Conservation (phyloP, 2,329 filamentous ascomycete species). For the Fusarium tricinctum region DNA sequence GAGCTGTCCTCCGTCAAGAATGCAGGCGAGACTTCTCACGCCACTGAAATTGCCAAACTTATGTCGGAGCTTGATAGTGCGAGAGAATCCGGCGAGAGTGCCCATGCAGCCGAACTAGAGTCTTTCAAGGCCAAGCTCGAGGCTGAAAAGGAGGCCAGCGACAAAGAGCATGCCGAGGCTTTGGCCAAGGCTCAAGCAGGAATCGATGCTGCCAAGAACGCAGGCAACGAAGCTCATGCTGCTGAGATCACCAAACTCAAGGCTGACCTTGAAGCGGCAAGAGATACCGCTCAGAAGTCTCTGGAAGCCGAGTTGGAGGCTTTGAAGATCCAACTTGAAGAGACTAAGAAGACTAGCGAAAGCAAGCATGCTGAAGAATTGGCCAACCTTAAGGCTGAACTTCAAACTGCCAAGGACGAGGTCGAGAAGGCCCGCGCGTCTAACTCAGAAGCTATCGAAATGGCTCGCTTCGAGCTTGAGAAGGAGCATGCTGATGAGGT, state of each 20-base stretch:
- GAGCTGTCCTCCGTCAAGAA: conserved; percentile 53
- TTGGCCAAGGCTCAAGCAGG: conserved; percentile 53
- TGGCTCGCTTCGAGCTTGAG: conserved; percentile 61
- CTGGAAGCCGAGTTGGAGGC: conserved; percentile 57
- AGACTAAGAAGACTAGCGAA: conserved; percentile 59
- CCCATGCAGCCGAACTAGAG: conserved; percentile 53
- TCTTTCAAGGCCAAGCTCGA: conserved; percentile 60
- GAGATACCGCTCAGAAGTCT: conserved; percentile 51
- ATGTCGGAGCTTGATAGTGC: conserved; percentile 51
- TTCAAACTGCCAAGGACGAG: conserved; percentile 53
- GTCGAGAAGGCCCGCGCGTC: conserved; percentile 61
- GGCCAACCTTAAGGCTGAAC: conserved; percentile 51
- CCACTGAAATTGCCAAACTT: conserved; percentile 48
- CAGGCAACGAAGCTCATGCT: conserved; percentile 51
- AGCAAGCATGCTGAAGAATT: conserved; percentile 55
- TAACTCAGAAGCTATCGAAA: conserved; percentile 62
- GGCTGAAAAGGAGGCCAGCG: conserved; percentile 59
- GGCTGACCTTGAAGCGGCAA: conserved; percentile 50
- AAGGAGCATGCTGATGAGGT: conserved; percentile 63
- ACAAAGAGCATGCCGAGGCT: conserved; percentile 51
- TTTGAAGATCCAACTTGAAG: conserved; percentile 58
- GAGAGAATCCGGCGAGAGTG: conserved; percentile 52
- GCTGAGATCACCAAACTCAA: conserved; percentile 52
- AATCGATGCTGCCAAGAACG: conserved; percentile 52
- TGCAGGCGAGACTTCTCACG: conserved; percentile 47